Evolutionary conservation across 345 rosid species (phyloP).

Genomic region (Excoecaria agallocha): DNA sequence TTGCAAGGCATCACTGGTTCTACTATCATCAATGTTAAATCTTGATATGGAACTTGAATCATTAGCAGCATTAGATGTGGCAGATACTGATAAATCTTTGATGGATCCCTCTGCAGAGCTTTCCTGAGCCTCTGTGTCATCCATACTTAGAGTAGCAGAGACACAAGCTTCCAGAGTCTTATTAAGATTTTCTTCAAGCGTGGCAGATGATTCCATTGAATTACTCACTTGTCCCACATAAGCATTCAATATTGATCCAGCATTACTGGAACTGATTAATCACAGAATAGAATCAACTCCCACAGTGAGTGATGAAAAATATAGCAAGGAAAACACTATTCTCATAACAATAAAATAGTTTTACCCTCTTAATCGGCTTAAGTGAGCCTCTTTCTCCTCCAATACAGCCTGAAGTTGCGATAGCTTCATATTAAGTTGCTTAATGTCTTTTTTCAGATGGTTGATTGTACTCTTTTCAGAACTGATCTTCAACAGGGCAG

Average conservation of each 20-base stretch:
- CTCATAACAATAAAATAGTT: neutral
- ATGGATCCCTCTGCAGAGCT: constrained; percentile 21
- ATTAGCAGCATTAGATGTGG: constrained; percentile 22
- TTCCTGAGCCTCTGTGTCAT: constrained; percentile 31
- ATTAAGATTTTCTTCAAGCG: constrained; percentile 36
- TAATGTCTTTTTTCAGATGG: constrained; percentile 53
- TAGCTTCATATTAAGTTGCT: constrained; percentile 53
- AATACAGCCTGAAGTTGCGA: constrained; percentile 62
- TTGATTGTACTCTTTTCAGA: constrained; percentile 49
- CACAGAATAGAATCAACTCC: constrained; percentile 16
- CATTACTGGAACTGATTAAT: constrained; percentile 22
- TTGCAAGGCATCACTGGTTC: constrained; percentile 27
- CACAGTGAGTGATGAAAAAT: neutral
- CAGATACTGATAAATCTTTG: constrained; percentile 19
- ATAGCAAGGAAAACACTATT: constrained; percentile 11
- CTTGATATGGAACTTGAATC: constrained; percentile 29
- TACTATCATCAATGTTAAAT: constrained; percentile 22
- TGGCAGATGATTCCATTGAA: constrained; percentile 30
- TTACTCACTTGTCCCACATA: constrained; percentile 27
- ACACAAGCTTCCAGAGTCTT: constrained; percentile 28
- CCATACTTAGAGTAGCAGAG: constrained; percentile 20
- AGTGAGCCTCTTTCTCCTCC: constrained; percentile 61
- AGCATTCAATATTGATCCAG: constrained; percentile 32
- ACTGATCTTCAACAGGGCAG: constrained; percentile 62
- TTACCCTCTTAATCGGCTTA: constrained; percentile 47